These are phyloP conservation scores for Phytopythium aichiense DNA, from an alignment of 352 stramenopile species.

Conservation along the genomic window DNA sequence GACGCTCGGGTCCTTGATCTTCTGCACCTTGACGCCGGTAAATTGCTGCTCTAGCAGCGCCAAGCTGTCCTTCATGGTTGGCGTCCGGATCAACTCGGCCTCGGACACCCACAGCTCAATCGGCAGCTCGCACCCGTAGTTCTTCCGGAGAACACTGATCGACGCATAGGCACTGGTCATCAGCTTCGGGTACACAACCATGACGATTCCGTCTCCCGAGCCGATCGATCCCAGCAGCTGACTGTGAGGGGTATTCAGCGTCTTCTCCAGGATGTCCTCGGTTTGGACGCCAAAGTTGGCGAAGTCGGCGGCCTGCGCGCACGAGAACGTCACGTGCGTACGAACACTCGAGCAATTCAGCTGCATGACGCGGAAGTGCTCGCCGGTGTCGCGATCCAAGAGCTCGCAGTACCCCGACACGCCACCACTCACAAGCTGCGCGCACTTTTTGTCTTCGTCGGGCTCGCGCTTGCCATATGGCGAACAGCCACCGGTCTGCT, in stretches of 20 bases:
- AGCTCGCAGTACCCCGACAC: constrained; percentile 67
- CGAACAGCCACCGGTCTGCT: constrained; percentile 43
- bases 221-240: constrained; percentile 27
- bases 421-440: constrained; percentile 32
- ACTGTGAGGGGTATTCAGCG: constrained; percentile 2
- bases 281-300: constrained; percentile 51
- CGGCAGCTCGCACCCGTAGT: constrained; percentile 42
- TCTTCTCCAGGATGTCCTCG: constrained; percentile 26
- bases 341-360: constrained; percentile 55
- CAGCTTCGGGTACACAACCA: constrained; percentile 69
- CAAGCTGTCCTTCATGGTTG: constrained; percentile 25
- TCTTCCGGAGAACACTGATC: constrained; percentile 38
- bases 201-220: constrained; percentile 50
- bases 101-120: constrained; percentile 74
- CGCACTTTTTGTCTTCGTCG: constrained; percentile 41
- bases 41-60: constrained; percentile 26
- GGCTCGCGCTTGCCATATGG: constrained; percentile 45
- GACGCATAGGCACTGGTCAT: constrained; percentile 65
- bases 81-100: constrained; percentile 30
- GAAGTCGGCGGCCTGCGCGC: constrained; percentile 51
- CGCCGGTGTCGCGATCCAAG: constrained; percentile 40
- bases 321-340: constrained; percentile 47
- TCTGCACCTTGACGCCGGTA: constrained; percentile 34
- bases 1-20: constrained; percentile 41
- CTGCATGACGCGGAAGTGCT: constrained; percentile 71